phyloP scores from a whole-genome alignment of 305 asterid species.

The Fraxinus angustifolia region DNA sequence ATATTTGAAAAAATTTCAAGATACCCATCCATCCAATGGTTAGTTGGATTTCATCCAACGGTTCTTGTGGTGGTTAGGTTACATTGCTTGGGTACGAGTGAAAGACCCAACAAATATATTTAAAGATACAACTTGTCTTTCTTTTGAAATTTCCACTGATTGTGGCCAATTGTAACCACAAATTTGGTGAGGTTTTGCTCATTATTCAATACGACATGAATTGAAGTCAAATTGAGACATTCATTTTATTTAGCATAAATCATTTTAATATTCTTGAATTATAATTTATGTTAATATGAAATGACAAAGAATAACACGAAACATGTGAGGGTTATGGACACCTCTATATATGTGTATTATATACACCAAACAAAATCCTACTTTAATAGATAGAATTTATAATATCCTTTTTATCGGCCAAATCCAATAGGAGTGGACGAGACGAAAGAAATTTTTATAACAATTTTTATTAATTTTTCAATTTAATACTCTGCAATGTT shows the following conservation, averaged over 20 bases:
- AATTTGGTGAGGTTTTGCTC: not conserved
- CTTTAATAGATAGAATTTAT: too few relatives aligned
- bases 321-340: too few relatives aligned
- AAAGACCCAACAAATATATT: conserved; percentile 15
- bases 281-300: too few relatives aligned
- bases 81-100: conserved; percentile 23
- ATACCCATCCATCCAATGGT: not conserved
- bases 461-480: too few relatives aligned
- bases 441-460: too few relatives aligned
- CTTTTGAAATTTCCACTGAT: conserved; percentile 36
- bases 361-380: too few relatives aligned
- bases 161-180: conserved; percentile 21
- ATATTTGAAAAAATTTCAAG: not conserved
- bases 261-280: not conserved
- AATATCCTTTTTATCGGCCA: too few relatives aligned
- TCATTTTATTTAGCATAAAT: not conserved
- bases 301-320: too few relatives aligned
- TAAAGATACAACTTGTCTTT: not conserved
- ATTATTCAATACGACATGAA: not conserved
- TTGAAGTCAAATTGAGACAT: not conserved
- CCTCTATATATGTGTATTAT: too few relatives aligned
- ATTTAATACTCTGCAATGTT: not conserved
- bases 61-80: conserved; percentile 29
- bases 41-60: conserved; percentile 15
- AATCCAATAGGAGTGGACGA: not conserved